These are phyloP conservation scores for Phytophthora pistaciae DNA, from an alignment of 352 stramenopile species.

Conservation along the genomic window DNA sequence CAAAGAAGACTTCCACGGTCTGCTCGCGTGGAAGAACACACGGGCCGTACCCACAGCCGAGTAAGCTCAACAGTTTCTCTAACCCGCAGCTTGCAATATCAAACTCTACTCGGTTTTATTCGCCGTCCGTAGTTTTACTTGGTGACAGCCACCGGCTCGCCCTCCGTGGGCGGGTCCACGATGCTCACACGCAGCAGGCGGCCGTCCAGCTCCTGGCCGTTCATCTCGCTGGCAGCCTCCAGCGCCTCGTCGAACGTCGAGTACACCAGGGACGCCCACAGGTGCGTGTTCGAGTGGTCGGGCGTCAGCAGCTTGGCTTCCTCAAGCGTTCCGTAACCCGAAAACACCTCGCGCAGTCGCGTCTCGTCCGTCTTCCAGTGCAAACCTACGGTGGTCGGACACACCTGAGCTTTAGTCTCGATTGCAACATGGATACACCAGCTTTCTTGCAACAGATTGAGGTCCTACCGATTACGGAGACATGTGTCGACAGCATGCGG, in stretches of 20 bases:
- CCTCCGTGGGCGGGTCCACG: conserved; percentile 51
- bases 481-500: conserved; percentile 54
- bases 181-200: conserved; percentile 83
- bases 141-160: neutral
- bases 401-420: conserved; percentile 5
- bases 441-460: neutral
- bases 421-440: conserved; percentile 18
- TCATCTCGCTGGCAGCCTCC: conserved; percentile 78
- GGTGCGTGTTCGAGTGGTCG: conserved; percentile 64
- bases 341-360: conserved; percentile 68
- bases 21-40: conserved; percentile 86
- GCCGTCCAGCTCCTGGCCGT: conserved; percentile 84
- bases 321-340: conserved; percentile 60
- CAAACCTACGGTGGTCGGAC: conserved; percentile 46
- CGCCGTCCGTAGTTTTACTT: conserved; percentile 14
- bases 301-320: conserved; percentile 65
- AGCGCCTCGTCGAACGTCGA: conserved; percentile 77
- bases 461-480: conserved; percentile 63
- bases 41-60: conserved; percentile 61
- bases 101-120: conserved; percentile 17
- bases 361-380: conserved; percentile 88
- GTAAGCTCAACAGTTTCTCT: conserved; percentile 19
- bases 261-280: conserved; percentile 75
- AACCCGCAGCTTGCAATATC: conserved; percentile 8
- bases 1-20: conserved; percentile 70